A percentile compares a stretch with the other conserved stretches of the same genome.
These are phyloP conservation scores for Trypanosomatidae sp. DNA, from an alignment of 208 protist genomes.

Conservation along the genomic window DNA sequence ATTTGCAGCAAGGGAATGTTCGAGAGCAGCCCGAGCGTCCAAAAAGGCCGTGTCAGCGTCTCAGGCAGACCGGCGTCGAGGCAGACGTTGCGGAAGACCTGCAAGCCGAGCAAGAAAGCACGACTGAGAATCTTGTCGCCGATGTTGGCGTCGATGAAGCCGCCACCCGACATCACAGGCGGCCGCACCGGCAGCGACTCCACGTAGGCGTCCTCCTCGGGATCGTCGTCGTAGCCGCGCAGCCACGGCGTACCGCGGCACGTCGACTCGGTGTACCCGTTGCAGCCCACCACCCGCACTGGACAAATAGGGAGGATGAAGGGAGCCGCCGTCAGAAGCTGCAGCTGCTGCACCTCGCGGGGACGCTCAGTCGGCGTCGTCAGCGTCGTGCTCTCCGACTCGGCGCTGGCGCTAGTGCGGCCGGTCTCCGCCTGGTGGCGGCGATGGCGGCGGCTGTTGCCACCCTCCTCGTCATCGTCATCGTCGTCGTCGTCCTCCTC, in stretches of 20 bases:
- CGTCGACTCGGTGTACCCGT: slow-evolving; percentile 29
- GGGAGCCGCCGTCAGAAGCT: slow-evolving; percentile 19
- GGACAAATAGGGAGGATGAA: slow-evolving; percentile 47
- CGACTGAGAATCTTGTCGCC: slow-evolving; percentile 51
- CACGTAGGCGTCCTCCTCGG: slow-evolving; percentile 55
- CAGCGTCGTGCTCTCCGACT: neutral
- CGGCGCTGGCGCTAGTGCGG: neutral
- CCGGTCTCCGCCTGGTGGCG: no score
- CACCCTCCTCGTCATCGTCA: neutral
- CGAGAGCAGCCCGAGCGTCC: slow-evolving; percentile 32
- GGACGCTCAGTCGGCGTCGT: slow-evolving; percentile 5
- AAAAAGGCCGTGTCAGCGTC: slow-evolving; percentile 43
- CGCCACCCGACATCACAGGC: slow-evolving; percentile 39
- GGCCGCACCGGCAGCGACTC: slow-evolving; percentile 38
- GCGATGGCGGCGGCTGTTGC: neutral
- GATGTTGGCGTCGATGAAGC: slow-evolving; percentile 44
- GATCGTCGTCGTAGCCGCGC: slow-evolving; percentile 42
- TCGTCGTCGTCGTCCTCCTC: slow-evolving; percentile 8
- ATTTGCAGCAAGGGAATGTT: slow-evolving; percentile 52
- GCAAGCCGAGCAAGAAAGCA: slow-evolving; percentile 36
- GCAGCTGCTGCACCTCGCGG: slow-evolving; percentile 27
- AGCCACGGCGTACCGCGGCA: slow-evolving; percentile 63
- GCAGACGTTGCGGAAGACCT: slow-evolving; percentile 39
- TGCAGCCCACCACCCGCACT: slow-evolving; percentile 53
- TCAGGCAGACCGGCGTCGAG: slow-evolving; percentile 44